These are phyloP conservation scores for Lagenidium giganteum DNA, from an alignment of 352 stramenopile genomes.

Conservation along the genomic window DNA sequence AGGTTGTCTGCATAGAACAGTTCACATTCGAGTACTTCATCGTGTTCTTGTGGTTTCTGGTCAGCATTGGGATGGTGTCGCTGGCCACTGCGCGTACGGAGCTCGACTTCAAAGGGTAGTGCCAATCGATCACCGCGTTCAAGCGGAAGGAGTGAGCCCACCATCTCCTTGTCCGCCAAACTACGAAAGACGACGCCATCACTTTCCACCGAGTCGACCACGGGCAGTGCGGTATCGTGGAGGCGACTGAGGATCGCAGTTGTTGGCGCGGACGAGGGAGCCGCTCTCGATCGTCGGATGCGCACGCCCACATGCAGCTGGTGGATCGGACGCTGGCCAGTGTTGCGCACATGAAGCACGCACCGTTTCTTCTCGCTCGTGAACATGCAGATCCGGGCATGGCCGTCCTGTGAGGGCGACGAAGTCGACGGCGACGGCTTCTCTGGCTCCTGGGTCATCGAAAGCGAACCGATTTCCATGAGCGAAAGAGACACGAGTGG, in stretches of 20 bases:
- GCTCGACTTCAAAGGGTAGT: constrained; percentile 19
- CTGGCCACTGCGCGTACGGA: constrained; percentile 6
- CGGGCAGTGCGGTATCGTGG: not conserved
- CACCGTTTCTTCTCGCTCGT: constrained; percentile 55
- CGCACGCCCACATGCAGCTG: constrained; percentile 19
- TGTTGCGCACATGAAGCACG: constrained; percentile 46
- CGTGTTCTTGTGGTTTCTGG: too few relatives aligned
- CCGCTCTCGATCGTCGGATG: constrained; percentile 1
- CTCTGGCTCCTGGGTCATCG: not conserved
- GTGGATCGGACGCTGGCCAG: constrained; percentile 32
- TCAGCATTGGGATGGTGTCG: too few relatives aligned
- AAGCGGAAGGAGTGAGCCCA: constrained; percentile 10
- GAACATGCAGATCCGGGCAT: constrained; percentile 56
- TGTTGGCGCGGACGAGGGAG: not conserved
- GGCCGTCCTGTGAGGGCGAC: constrained; percentile 1
- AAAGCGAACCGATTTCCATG: constrained; percentile 30
- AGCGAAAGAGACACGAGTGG: constrained; percentile 45
- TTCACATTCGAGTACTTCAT: constrained; percentile 54
- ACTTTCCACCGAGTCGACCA: constrained; percentile 9
- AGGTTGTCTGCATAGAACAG: constrained; percentile 36
- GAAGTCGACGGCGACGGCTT: not conserved
- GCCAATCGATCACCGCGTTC: constrained; percentile 10
- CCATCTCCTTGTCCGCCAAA: not conserved
- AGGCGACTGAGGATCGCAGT: constrained; percentile 1
- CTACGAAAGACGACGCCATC: constrained; percentile 12